Evolutionary conservation across 1,284 basidiomycete genomes (phyloP).

Genomic region (Inonotus hispidus): DNA sequence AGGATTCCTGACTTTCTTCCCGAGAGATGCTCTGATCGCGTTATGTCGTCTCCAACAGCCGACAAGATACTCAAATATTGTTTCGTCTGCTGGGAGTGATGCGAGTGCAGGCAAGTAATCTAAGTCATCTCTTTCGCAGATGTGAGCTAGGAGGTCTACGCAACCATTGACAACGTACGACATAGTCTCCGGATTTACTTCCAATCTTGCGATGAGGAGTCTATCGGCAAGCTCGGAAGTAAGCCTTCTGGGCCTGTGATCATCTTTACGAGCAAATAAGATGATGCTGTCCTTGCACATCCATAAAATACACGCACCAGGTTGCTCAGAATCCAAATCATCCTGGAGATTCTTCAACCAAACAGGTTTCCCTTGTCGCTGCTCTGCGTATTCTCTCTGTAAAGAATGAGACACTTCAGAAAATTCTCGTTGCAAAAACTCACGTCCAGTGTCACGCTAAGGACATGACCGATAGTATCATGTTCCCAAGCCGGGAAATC

Average conservation of each 20-base stretch:
- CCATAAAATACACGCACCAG: slow-evolving; percentile 38
- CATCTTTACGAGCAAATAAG: slow-evolving; percentile 12
- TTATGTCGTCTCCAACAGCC: slow-evolving; percentile 88
- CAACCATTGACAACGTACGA: slow-evolving; percentile 44
- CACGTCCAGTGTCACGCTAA: slow-evolving; percentile 81
- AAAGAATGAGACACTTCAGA: not conserved
- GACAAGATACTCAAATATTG: slow-evolving; percentile 87
- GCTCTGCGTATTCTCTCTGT: slow-evolving; percentile 68
- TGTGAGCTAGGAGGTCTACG: slow-evolving; percentile 5
- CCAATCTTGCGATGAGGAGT: slow-evolving; percentile 82
- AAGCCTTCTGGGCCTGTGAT: slow-evolving; percentile 35
- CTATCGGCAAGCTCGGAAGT: slow-evolving; percentile 65
- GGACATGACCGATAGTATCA: slow-evolving; percentile 57
- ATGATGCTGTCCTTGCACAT: not conserved
- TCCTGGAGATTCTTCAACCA: slow-evolving; percentile 78
- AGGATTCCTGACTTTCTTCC: slow-evolving; percentile 50
- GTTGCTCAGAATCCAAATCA: slow-evolving; percentile 68
- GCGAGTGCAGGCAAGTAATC: slow-evolving; percentile 77
- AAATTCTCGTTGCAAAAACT: slow-evolving; percentile 24
- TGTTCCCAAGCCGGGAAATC: slow-evolving; percentile 70
- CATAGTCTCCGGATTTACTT: slow-evolving; percentile 71
- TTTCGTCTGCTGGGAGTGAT: slow-evolving; percentile 73
- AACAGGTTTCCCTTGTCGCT: slow-evolving; percentile 64
- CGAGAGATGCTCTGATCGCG: slow-evolving; percentile 44
- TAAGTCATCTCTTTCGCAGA: slow-evolving; percentile 61